phyloP scores from a whole-genome alignment of 345 rosid genomes.

The Brassica incana region DNA sequence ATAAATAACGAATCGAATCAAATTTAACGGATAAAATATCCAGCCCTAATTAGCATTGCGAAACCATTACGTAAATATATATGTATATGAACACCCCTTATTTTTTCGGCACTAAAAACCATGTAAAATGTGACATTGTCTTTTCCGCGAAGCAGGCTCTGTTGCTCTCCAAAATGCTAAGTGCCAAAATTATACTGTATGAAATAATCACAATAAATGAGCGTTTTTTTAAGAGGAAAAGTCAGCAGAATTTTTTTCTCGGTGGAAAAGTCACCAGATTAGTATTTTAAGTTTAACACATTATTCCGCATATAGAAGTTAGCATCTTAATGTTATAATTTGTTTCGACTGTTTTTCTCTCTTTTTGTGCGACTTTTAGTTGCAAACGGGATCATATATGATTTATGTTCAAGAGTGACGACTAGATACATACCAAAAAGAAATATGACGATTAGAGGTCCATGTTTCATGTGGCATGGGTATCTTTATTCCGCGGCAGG shows the following conservation, averaged over 20 bases:
- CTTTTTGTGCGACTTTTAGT: not conserved
- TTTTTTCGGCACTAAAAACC: not conserved
- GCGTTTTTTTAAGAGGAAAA: not conserved
- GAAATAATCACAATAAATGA: not conserved
- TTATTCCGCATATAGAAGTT: not conserved
- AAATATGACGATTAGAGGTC: not conserved
- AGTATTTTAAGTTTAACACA: not conserved
- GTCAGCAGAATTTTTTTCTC: not conserved
- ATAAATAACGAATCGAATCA: too few relatives aligned
- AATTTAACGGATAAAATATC: too few relatives aligned
- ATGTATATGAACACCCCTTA: not conserved
- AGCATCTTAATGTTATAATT: not conserved
- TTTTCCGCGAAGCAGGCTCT: not conserved
- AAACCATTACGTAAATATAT: too few relatives aligned
- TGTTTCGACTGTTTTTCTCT: not conserved
- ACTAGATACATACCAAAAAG: not conserved
- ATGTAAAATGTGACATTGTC: too few relatives aligned
- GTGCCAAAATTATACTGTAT: not conserved
- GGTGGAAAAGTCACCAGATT: not conserved
- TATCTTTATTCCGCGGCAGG: too few relatives aligned
- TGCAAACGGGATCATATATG: not conserved
- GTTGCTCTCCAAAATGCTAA: not conserved
- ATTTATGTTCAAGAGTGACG: constrained; percentile 21
- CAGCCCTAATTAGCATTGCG: too few relatives aligned
- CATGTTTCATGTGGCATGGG: too few relatives aligned